Percentiles rank a stretch among this genome's conserved stretches.
phyloP scores from a whole-genome alignment of 2,329 filamentous ascomycete species.

The Hirsutella thompsonii region DNA sequence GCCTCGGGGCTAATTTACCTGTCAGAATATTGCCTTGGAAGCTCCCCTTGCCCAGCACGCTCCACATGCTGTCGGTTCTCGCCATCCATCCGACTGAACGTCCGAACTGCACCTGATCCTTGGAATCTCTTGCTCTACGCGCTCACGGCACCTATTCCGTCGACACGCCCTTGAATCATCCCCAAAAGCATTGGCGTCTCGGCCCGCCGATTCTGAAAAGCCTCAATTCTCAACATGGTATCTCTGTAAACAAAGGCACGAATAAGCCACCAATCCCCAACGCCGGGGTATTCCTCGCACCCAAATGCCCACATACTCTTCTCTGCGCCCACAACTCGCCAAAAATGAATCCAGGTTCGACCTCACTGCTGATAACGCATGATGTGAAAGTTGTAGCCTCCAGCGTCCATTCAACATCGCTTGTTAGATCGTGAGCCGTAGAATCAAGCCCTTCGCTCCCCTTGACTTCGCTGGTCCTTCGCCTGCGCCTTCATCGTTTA shows the following conservation, averaged over 20 bases:
- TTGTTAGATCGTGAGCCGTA: constrained; percentile 2
- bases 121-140: too few relatives aligned
- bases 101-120: too few relatives aligned
- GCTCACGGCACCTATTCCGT: too few relatives aligned
- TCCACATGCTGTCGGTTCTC: too few relatives aligned
- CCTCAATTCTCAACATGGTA: not conserved
- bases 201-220: too few relatives aligned
- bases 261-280: constrained; percentile 1
- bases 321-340: not conserved
- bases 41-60: too few relatives aligned
- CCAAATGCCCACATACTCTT: not conserved
- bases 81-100: too few relatives aligned
- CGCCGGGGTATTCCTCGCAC: constrained; percentile 1
- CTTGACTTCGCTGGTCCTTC: not conserved
- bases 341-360: not conserved
- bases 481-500: constrained; percentile 35
- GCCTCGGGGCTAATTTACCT: too few relatives aligned
- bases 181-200: too few relatives aligned
- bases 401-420: too few relatives aligned
- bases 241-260: not conserved
- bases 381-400: not conserved
- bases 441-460: not conserved
- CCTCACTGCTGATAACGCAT: not conserved
- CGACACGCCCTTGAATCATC: too few relatives aligned
- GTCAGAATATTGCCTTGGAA: too few relatives aligned